phyloP scores from a whole-genome alignment of 768 basidiomycete genomes.

The Tubosaeta sp. region DNA sequence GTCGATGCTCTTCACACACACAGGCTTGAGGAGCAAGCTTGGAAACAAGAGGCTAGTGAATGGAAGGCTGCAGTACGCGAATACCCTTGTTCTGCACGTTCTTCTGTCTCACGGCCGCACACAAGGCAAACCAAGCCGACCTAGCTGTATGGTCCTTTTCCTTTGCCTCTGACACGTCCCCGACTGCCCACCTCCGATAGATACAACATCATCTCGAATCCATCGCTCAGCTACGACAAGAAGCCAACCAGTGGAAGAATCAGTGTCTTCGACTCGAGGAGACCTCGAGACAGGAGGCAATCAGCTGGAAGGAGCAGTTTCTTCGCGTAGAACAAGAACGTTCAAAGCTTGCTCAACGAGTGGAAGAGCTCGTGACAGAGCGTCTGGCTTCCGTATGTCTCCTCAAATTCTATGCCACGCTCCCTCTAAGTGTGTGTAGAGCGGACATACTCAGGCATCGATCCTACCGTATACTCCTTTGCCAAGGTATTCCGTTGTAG shows the following conservation, averaged over 20 bases:
- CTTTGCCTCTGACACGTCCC: background rate
- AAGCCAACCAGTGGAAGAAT: constrained; percentile 69
- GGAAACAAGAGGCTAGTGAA: constrained; percentile 40
- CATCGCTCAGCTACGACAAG: constrained; percentile 57
- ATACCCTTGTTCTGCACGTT: constrained; percentile 8
- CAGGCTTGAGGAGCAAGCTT: constrained; percentile 44
- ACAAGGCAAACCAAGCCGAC: constrained; percentile 53
- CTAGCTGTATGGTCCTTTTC: constrained; percentile 41
- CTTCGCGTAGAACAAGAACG: constrained; percentile 69
- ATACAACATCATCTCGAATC: constrained; percentile 57
- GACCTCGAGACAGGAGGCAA: constrained; percentile 44
- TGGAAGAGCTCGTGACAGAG: constrained; percentile 57
- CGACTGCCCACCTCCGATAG: constrained; percentile 31
- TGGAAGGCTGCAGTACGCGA: constrained; percentile 49
- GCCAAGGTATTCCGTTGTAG: constrained; percentile 15
- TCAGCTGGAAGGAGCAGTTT: constrained; percentile 80
- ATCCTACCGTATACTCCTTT: constrained; percentile 34
- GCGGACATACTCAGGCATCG: constrained; percentile 12
- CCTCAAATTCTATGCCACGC: background rate
- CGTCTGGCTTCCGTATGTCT: constrained; percentile 39
- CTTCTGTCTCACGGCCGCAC: constrained; percentile 4
- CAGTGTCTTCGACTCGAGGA: constrained; percentile 51
- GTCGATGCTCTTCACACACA: constrained; percentile 42
- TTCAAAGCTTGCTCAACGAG: constrained; percentile 48
- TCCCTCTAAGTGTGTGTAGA: constrained; percentile 9